Base-by-base conservation (phyloP, 2,329 filamentous ascomycete genomes). In the Fusarium sp. region DNA sequence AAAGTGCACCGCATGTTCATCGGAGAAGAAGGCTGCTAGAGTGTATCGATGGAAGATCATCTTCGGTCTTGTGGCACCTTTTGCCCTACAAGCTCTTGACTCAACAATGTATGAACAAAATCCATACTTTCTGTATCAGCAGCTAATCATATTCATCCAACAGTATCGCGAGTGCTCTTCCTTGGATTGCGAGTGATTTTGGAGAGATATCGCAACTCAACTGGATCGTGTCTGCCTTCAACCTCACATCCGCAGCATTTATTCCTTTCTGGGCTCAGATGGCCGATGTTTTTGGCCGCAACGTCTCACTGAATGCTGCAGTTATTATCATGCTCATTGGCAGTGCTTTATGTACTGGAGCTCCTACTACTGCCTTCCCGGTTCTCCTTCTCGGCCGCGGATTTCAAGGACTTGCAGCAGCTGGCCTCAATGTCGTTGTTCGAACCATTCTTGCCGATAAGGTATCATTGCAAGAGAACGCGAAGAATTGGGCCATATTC, bases 141-240 rank as follows among this genome's bases (percentile, higher is more conserved):
- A 20, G 33, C 65, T 67, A 19, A 70, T 60, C 22, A 44, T 33
- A 20, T 17, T 22, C 22, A 9, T 20, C 17, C 17, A 35, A 47
- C 5, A 79, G 77, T 14, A 76, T 80, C 33, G 77, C 78, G 7
- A 79, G 76, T 30, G 78, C 78, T 5, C 62, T 80, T 22, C 78
- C 78, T 0, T 87, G 84, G 66, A 91, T 92, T 47, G 89, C 89
- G 5, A 81, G 84, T 1, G 86, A 91, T 72, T 92, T 92, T 75
- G 84, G 82, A 62, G 75, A 87, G 71, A 74, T 87, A 6, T 82
- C 84, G 19, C 84, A 89, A 69, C 81, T 90, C 3, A 91, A 90
- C 72, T 91, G 89, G 88, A 90, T 92, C 71, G 86, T 91, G 19
- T 89, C 89, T 0, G 82, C 88, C 8, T 92, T 91, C 76, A 91